Conservation (phyloP, 805 yeast genomes). For the Pichia scutulata region DNA sequence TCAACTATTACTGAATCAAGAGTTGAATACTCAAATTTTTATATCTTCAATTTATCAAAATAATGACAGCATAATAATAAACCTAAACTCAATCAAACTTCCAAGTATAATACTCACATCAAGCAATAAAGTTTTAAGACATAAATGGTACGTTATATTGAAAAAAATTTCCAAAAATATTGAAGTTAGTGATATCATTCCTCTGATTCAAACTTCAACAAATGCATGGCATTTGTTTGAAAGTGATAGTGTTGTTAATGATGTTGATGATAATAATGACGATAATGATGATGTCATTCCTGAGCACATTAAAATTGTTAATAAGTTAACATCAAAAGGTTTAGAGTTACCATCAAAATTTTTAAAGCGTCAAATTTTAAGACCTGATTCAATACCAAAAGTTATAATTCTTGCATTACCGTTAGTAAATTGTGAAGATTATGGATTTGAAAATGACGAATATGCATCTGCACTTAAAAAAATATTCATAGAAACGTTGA, state of each 20-base stretch:
- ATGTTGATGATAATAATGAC: slow-evolving; percentile 6
- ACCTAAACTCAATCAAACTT: slow-evolving; percentile 18
- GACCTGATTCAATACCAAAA: slow-evolving; percentile 29
- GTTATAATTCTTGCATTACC: slow-evolving; percentile 23
- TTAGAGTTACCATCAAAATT: slow-evolving; percentile 35
- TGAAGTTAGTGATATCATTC: slow-evolving; percentile 12
- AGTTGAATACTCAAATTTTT: slow-evolving; percentile 12
- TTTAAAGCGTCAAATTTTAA: slow-evolving; percentile 32
- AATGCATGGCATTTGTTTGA: slow-evolving; percentile 41
- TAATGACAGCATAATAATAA: slow-evolving; percentile 16
- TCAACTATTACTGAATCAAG: slow-evolving; percentile 14
- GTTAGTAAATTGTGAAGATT: slow-evolving; percentile 15
- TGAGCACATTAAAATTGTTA: slow-evolving; percentile 30
- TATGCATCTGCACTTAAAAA: slow-evolving; percentile 15
- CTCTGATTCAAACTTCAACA: slow-evolving; percentile 41
- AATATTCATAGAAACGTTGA: slow-evolving; percentile 9
- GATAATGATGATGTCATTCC: slow-evolving; percentile 29
- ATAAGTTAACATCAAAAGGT: slow-evolving; percentile 31
- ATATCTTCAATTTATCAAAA: slow-evolving; percentile 21
- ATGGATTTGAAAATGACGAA: slow-evolving; percentile 16
- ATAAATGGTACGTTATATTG: slow-evolving; percentile 24
- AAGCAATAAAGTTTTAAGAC: slow-evolving; percentile 18
- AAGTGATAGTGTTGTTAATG: slow-evolving; percentile 1
- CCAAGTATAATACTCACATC: slow-evolving; percentile 20
- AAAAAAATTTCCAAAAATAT: slow-evolving; percentile 11